Evolutionary conservation across 495 filamentous ascomycete genomes (phyloP).

Genomic region (Hypoxylon perforatum): DNA sequence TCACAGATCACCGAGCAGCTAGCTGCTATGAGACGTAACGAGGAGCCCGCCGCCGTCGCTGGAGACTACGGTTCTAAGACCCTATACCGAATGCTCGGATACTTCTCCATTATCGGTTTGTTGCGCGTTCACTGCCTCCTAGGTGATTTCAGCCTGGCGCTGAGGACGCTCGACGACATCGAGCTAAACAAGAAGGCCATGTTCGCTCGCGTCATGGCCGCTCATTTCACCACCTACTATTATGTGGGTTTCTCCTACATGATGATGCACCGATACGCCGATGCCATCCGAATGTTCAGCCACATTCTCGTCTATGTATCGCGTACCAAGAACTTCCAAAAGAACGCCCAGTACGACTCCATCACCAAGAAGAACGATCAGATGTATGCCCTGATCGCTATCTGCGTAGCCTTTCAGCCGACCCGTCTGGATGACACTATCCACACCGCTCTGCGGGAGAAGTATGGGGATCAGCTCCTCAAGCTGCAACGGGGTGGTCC

Average conservation of each 20-base stretch:
- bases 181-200: conserved; percentile 99
- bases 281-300: conserved; percentile 99
- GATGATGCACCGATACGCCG: conserved; percentile 99
- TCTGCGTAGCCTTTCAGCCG: conserved; percentile 97
- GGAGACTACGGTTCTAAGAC: conserved; percentile 94
- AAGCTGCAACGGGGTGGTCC: conserved; percentile 95
- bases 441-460: conserved; percentile 96
- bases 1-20: conserved; percentile 98
- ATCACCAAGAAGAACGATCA: conserved; percentile 99
- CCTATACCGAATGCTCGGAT: conserved; percentile 97
- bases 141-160: conserved; percentile 95
- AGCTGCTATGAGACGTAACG: conserved; percentile 89
- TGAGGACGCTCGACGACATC: conserved; percentile 99
- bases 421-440: conserved; percentile 98
- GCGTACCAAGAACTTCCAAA: conserved; percentile 99
- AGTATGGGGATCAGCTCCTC: conserved; percentile 97
- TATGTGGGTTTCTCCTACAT: conserved; percentile 99
- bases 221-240: conserved; percentile 99
- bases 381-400: conserved; percentile 98
- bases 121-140: conserved; percentile 96
- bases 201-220: conserved; percentile 99
- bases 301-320: conserved; percentile 99
- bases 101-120: conserved; percentile 98
- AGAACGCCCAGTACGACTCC: conserved; percentile 95
- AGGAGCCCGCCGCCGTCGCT: conserved; percentile 85